Evolutionary conservation across 208 protist genomes (phyloP).

Genomic region (Leishmania martiniquensis): DNA sequence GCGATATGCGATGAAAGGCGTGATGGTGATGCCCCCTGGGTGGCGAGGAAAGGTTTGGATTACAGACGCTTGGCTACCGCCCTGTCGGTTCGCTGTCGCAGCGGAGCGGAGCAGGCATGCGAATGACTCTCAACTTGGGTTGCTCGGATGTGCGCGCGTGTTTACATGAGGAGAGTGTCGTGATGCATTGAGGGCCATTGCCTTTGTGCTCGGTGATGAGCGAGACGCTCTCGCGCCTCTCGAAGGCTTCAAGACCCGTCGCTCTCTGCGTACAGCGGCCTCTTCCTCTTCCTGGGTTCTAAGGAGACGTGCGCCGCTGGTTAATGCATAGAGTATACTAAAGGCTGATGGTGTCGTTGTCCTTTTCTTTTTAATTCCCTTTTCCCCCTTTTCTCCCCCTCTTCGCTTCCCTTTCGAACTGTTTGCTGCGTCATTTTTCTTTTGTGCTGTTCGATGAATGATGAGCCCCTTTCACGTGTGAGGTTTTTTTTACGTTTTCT

Average conservation of each 20-base stretch:
- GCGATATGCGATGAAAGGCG: background rate
- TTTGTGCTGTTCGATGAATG: too few relatives aligned
- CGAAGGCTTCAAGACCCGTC: background rate
- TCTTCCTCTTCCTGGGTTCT: background rate
- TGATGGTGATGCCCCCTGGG: background rate
- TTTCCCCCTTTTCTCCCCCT: background rate
- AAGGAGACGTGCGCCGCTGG: background rate
- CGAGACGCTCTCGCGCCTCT: background rate
- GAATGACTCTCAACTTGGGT: background rate
- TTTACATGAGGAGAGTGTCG: too few relatives aligned
- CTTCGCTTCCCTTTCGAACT: background rate
- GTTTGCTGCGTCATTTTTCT: background rate
- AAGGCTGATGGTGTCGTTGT: background rate
- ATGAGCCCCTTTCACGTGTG: too few relatives aligned
- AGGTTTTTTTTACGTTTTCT: background rate
- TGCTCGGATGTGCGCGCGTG: too few relatives aligned
- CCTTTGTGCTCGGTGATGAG: background rate
- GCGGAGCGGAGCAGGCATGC: background rate
- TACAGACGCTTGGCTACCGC: background rate
- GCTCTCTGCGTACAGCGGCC: background rate
- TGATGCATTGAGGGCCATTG: too few relatives aligned
- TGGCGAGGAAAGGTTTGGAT: too few relatives aligned
- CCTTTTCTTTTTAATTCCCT: background rate
- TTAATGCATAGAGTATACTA: conserved; percentile 18
- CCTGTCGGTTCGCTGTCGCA: background rate